phyloP scores from a whole-genome alignment of 768 basidiomycete genomes.

The Mycena belliarum region DNA sequence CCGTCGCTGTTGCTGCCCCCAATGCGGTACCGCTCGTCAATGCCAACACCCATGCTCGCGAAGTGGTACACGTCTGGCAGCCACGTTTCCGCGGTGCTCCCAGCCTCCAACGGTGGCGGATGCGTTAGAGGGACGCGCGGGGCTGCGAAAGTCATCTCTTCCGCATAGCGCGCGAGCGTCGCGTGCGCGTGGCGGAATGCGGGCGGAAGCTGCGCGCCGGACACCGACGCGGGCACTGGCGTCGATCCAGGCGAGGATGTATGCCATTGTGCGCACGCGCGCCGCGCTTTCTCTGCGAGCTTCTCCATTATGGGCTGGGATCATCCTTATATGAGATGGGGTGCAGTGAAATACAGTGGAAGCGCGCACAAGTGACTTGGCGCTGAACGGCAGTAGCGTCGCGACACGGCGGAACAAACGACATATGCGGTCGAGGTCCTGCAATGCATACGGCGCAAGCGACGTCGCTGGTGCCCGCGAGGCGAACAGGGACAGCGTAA shows the following conservation, averaged over 20 bases:
- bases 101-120: conserved; percentile 13
- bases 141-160: conserved; percentile 29
- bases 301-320: conserved; percentile 57
- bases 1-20: conserved; percentile 6
- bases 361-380: conserved; percentile 54
- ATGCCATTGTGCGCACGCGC: conserved; percentile 41
- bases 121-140: conserved; percentile 10
- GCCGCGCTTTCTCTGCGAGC: conserved; percentile 52
- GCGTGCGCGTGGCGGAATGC: conserved; percentile 40
- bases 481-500: conserved; percentile 65
- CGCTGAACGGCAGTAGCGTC: conserved; percentile 59
- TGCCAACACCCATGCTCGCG: conserved; percentile 40
- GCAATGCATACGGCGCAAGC: conserved; percentile 58
- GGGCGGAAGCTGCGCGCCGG: conserved; percentile 29
- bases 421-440: conserved; percentile 60
- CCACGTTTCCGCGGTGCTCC: conserved; percentile 30
- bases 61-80: conserved; percentile 51
- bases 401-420: conserved; percentile 59
- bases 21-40: conserved; percentile 39
- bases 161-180: conserved; percentile 34
- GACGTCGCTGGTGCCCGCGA: conserved; percentile 61
- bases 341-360: conserved; percentile 1
- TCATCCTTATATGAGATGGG: not conserved
- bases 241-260: conserved; percentile 14
- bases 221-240: conserved; percentile 17